Evolutionary conservation across 106 monocot genomes (phyloP), one percentile per base, ranked within the genome.

Genomic region (Phalaenopsis aphrodite): DNA sequence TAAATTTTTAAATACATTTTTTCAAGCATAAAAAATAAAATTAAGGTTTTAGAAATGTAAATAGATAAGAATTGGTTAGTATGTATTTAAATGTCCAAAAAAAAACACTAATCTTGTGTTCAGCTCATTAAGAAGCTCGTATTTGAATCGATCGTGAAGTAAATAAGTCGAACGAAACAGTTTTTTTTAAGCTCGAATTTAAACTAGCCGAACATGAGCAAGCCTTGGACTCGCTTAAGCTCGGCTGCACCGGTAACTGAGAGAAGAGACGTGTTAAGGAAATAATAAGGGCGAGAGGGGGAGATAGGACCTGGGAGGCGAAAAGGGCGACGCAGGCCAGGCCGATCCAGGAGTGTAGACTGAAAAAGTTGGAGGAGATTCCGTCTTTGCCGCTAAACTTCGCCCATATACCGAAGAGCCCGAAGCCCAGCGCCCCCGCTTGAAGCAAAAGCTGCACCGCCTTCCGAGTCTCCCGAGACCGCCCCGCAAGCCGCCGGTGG

Each of bases 291-390:
- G 12, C 52, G 1, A 52, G 12, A 52, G 52, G 52, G 52, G 12
- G 1, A 52, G 12, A 52, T 52, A 64, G 42, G 17, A 91, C 93
- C 93, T 93, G 93, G 75, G 86, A 80, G 56, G 84, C 80, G 71
- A 91, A 93, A 78, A 89, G 83, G 42, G 78, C 5, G 56, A 93
- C 56, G 84, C 89, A 91, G 77, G 87, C 79, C 3, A 93, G 81
- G 41, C 93, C 93, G 82, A 91, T 85, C 93, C 91, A 93, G 7
- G 93, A 93, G 75, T 93, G 93, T 18, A 93, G 79, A 69, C 89
- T 89, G 77, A 86, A 87, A 79, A 93, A 93, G 58, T 93, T 93
- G 79, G 86, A 83, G 10, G 83, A 48, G 24, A 93, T 75, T 36
- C 90, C 93, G 0, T 83, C 75, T 23, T 65, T 78, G 3, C 86